Evolutionary conservation across 495 filamentous ascomycete genomes (phyloP).

Genomic region (Daldinia caldariorum): DNA sequence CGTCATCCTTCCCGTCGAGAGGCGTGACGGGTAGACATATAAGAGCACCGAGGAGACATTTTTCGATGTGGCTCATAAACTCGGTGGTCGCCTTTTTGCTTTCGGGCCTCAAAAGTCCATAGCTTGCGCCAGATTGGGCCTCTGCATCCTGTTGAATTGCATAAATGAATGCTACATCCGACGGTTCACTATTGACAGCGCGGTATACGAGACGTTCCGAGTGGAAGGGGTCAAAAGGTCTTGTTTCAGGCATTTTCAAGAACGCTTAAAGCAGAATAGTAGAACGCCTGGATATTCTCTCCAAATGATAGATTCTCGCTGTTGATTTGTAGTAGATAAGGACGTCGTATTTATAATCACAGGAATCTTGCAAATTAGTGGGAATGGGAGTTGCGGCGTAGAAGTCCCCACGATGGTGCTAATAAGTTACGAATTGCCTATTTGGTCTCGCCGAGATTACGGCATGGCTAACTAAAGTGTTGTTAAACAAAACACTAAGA

Average conservation of each 20-base stretch:
- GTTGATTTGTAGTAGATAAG: neutral
- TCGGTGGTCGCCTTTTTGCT: neutral
- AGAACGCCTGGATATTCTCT: too few relatives aligned
- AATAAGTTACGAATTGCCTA: neutral
- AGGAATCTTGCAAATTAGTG: too few relatives aligned
- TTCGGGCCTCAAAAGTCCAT: neutral
- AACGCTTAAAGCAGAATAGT: neutral
- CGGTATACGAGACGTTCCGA: neutral
- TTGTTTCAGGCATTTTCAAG: neutral
- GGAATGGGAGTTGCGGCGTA: too few relatives aligned
- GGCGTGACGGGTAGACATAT: neutral
- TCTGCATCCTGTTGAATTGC: neutral
- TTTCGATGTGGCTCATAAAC: neutral
- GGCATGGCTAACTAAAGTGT: neutral
- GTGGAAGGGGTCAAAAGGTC: neutral
- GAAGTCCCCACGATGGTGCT: neutral
- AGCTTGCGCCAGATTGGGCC: neutral
- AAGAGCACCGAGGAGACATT: constrained; percentile 1
- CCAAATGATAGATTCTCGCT: neutral
- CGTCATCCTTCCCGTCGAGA: neutral
- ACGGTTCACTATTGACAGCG: neutral
- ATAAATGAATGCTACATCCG: neutral
- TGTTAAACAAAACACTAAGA: neutral
- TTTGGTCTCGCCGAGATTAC: neutral
- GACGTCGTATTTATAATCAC: too few relatives aligned